phyloP scores from a whole-genome alignment of 306 rosid species.

The Chamaecrista fasciculata region DNA sequence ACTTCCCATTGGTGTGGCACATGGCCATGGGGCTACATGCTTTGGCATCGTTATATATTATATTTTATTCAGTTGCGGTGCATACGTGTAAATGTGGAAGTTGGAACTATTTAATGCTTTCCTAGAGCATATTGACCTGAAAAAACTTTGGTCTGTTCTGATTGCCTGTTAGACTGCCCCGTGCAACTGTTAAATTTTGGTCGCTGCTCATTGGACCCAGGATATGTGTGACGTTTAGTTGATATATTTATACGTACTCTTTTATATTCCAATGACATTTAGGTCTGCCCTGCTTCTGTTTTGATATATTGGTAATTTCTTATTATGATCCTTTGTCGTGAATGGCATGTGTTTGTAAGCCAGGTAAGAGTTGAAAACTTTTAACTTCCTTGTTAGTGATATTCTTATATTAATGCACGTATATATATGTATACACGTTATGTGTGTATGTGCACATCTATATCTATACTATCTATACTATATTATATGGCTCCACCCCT shows the following conservation, averaged over 20 bases:
- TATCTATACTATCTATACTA: too few relatives aligned
- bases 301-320: not conserved
- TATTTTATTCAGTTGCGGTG: too few relatives aligned
- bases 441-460: too few relatives aligned
- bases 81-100: too few relatives aligned
- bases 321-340: conserved; percentile 1
- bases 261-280: not conserved
- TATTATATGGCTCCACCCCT: too few relatives aligned
- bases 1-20: conserved; percentile 10
- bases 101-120: not conserved
- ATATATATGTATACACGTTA: too few relatives aligned
- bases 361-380: not conserved
- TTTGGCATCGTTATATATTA: not conserved
- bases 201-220: not conserved
- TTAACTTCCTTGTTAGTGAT: not conserved
- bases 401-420: too few relatives aligned
- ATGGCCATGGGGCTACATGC: not conserved
- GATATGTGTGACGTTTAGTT: too few relatives aligned
- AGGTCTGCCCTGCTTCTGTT: conserved; percentile 1
- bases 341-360: not conserved
- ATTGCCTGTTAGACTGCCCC: not conserved
- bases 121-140: not conserved
- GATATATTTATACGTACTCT: conserved; percentile 5
- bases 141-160: not conserved
- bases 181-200: not conserved